Evolutionary conservation across 306 rosid genomes (phyloP).

Genomic region (Fragaria ananassa): DNA sequence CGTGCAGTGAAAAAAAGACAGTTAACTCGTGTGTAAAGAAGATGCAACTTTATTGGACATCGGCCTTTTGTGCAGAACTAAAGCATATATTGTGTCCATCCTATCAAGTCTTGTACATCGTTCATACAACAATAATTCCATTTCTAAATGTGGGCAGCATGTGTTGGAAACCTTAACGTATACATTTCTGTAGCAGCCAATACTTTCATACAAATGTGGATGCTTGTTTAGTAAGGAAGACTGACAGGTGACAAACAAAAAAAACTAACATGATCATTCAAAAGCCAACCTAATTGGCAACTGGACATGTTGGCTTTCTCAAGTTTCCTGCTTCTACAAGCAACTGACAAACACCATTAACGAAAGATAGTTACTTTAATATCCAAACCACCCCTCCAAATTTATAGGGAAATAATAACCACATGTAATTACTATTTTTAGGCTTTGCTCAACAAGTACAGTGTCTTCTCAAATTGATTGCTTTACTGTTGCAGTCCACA

Average conservation of each 20-base stretch:
- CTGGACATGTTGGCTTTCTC: neutral
- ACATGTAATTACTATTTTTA: neutral
- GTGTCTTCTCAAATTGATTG: neutral
- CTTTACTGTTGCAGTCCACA: neutral
- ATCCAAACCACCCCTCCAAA: neutral
- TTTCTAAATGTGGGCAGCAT: too few relatives aligned
- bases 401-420: neutral
- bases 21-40: neutral
- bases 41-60: neutral
- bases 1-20: neutral
- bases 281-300: neutral
- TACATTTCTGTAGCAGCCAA: too few relatives aligned
- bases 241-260: too few relatives aligned
- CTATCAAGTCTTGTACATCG: neutral
- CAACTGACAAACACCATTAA: neutral
- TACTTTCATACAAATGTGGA: too few relatives aligned
- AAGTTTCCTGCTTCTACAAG: neutral
- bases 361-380: neutral
- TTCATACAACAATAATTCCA: neutral
- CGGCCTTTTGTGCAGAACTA: neutral
- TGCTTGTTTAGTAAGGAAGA: too few relatives aligned
- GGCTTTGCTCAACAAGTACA: too few relatives aligned
- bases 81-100: neutral
- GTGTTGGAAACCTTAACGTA: too few relatives aligned
- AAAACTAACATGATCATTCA: neutral